Conservation (phyloP, 1,284 basidiomycete species). For the Puccinia horiana region DNA sequence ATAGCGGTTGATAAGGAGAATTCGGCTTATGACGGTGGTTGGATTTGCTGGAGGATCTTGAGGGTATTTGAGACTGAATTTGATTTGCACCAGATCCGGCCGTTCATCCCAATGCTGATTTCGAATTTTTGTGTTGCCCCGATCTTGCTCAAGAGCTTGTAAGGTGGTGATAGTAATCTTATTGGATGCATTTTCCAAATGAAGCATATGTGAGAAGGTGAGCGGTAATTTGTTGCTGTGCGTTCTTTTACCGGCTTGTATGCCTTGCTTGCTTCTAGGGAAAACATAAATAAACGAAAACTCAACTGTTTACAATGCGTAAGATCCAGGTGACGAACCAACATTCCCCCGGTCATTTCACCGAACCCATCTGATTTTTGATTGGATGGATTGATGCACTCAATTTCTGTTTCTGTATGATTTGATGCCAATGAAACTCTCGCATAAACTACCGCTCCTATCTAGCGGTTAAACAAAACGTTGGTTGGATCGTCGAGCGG, state of each 20-base stretch:
- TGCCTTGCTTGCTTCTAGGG: background rate
- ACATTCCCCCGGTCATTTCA: slow-evolving; percentile 75
- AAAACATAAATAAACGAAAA: slow-evolving; percentile 51
- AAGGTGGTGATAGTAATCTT: slow-evolving; percentile 72
- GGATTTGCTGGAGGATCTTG: slow-evolving; percentile 60
- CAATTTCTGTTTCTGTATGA: slow-evolving; percentile 84
- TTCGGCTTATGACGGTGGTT: background rate
- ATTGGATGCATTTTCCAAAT: background rate
- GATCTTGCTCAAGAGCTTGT: slow-evolving; percentile 70
- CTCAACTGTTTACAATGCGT: slow-evolving; percentile 74
- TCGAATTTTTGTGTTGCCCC: slow-evolving; percentile 75
- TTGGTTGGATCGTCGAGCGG: background rate
- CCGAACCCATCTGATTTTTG: slow-evolving; percentile 80
- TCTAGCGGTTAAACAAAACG: slow-evolving; percentile 61
- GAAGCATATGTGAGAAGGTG: slow-evolving; percentile 6
- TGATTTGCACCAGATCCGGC: slow-evolving; percentile 74
- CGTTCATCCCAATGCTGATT: slow-evolving; percentile 75
- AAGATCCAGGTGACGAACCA: slow-evolving; percentile 64
- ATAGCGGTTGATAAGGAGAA: background rate
- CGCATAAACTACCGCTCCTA: slow-evolving; percentile 77
- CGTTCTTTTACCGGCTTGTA: background rate
- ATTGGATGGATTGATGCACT: slow-evolving; percentile 82
- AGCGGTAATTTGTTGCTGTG: background rate
- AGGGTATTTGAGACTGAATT: slow-evolving; percentile 71
- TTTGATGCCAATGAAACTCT: slow-evolving; percentile 80